Evolutionary conservation across 2,329 filamentous ascomycete species (phyloP).

Genomic region (Sphaceloma murrayae): DNA sequence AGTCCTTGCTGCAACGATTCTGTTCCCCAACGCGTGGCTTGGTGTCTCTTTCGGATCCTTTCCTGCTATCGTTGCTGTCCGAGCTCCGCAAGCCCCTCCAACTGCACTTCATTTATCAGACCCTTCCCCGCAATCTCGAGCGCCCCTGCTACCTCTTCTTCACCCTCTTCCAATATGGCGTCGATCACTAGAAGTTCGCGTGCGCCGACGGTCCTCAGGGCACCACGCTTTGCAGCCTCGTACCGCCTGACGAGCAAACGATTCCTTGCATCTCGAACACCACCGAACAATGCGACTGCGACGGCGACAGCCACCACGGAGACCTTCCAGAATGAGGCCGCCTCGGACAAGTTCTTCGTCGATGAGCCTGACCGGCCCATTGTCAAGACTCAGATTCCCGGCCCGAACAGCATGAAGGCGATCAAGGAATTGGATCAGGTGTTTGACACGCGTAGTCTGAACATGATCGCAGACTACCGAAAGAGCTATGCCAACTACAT

Average conservation of each 20-base stretch:
- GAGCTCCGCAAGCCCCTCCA: too few species aligned
- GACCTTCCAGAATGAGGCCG: conserved; percentile 3
- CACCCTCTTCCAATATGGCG: too few species aligned
- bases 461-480: conserved; percentile 65
- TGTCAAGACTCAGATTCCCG: conserved; percentile 54
- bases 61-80: too few species aligned
- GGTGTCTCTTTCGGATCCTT: too few species aligned
- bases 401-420: conserved; percentile 58
- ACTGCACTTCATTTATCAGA: too few species aligned
- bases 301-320: background rate
- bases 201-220: too few species aligned
- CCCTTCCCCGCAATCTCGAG: too few species aligned
- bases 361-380: conserved; percentile 46
- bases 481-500: conserved; percentile 70
- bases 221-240: background rate
- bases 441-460: conserved; percentile 74
- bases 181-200: too few species aligned
- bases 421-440: conserved; percentile 61
- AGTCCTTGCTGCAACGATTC: too few species aligned
- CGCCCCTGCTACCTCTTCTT: too few species aligned
- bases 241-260: background rate
- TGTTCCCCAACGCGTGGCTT: too few species aligned
- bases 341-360: conserved; percentile 38
- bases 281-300: background rate
- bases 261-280: conserved; percentile 11